Evolutionary conservation across 768 basidiomycete species (phyloP).

Genomic region (Tulasnella sp.): DNA sequence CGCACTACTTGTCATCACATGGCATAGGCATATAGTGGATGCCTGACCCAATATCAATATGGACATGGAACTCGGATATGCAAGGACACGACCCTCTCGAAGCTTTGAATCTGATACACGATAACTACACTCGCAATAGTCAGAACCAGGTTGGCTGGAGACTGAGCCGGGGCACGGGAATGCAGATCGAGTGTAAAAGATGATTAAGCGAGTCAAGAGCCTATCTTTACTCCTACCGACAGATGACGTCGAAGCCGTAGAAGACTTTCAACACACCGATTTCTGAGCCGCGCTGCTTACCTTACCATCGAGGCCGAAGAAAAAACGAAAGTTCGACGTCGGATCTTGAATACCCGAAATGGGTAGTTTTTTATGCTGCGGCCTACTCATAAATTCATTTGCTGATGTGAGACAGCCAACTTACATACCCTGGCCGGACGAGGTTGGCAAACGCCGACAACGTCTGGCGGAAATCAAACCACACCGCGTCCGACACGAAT

Average conservation of each 20-base stretch:
- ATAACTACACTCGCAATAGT: not conserved
- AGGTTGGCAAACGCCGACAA: no score
- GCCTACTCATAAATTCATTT: no score
- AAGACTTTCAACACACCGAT: slow-evolving; percentile 8
- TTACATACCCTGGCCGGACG: not conserved
- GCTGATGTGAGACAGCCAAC: not conserved
- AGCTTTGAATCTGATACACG: not conserved
- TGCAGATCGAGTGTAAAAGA: no score
- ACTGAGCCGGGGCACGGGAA: not conserved
- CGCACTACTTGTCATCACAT: no score
- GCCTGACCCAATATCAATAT: not conserved
- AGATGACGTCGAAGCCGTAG: not conserved
- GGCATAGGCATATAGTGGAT: no score
- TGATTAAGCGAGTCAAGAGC: no score
- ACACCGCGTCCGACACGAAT: not conserved
- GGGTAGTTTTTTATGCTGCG: not conserved
- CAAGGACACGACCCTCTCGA: not conserved
- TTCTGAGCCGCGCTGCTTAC: not conserved
- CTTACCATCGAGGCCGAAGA: not conserved
- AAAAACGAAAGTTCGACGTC: slow-evolving; percentile 2
- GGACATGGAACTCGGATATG: not conserved
- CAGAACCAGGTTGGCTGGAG: not conserved
- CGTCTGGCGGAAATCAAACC: not conserved
- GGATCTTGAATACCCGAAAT: not conserved
- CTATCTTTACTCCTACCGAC: not conserved